Evolutionary conservation across 441 rosid genomes (phyloP).

Genomic region (Gossypium schwendimanii): DNA sequence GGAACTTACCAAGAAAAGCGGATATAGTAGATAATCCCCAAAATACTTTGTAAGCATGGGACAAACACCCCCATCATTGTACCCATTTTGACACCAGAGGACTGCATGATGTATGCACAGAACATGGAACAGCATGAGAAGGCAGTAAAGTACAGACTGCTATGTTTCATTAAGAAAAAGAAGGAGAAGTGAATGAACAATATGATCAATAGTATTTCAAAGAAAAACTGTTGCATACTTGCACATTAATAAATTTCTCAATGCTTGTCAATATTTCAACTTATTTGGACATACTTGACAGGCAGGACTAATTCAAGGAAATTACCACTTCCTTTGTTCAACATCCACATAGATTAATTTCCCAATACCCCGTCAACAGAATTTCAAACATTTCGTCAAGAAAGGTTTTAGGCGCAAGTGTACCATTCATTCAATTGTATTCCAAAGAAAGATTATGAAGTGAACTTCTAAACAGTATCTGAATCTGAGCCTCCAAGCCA

Average conservation of each 20-base stretch:
- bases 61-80: constrained; percentile 99
- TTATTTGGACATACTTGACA: background rate
- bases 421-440: no score
- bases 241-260: background rate
- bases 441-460: no score
- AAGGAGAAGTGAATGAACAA: background rate
- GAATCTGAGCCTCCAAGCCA: no score
- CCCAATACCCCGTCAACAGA: background rate
- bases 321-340: background rate
- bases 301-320: background rate
- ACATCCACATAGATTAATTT: background rate
- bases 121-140: constrained; percentile 26
- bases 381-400: no score
- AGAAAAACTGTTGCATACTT: background rate
- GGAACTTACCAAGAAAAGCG: constrained; percentile 83
- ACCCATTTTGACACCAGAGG: constrained; percentile 64
- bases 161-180: background rate
- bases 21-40: constrained; percentile 97
- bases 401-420: no score
- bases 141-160: background rate
- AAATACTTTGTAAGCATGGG: constrained; percentile 94
- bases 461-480: no score
- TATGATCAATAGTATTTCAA: background rate
- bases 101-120: constrained; percentile 48
- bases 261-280: background rate